phyloP scores from a whole-genome alignment of 495 filamentous ascomycete species.

The Aspergillus cavernicola region DNA sequence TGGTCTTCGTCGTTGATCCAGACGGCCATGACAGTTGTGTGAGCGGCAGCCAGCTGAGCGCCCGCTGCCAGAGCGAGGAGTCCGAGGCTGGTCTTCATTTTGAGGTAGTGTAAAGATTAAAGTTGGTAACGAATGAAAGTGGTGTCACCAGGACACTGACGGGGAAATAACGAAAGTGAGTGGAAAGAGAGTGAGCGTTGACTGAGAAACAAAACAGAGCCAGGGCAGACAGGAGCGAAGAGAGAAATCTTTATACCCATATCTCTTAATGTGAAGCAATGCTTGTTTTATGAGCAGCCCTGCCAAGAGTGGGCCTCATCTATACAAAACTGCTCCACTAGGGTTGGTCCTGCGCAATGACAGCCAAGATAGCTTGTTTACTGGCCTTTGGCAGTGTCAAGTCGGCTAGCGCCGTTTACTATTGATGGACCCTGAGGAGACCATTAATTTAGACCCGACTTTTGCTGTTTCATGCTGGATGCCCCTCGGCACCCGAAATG shows the following conservation, averaged over 20 bases:
- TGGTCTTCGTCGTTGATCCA: slow-evolving; percentile 25
- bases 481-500: too few species aligned
- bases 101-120: slow-evolving; percentile 7
- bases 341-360: too few species aligned
- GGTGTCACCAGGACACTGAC: not conserved
- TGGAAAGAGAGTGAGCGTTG: not conserved
- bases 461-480: too few species aligned
- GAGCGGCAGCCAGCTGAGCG: slow-evolving; percentile 18
- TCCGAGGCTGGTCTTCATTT: slow-evolving; percentile 20
- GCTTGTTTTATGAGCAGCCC: not conserved
- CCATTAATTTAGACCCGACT: too few species aligned
- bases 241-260: too few species aligned
- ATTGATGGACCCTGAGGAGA: too few species aligned
- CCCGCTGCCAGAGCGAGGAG: slow-evolving; percentile 28
- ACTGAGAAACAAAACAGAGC: slow-evolving; percentile 1
- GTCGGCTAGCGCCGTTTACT: too few species aligned
- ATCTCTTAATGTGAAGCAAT: too few species aligned
- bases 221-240: not conserved
- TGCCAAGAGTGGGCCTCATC: slow-evolving; percentile 4
- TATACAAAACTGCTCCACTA: not conserved
- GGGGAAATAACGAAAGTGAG: slow-evolving; percentile 2
- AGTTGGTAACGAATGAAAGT: not conserved
- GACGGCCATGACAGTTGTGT: slow-evolving; percentile 24
- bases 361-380: too few species aligned
- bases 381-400: too few species aligned